Evolutionary conservation across 352 stramenopile species (phyloP).

Genomic region (Phytophthora rubi): DNA sequence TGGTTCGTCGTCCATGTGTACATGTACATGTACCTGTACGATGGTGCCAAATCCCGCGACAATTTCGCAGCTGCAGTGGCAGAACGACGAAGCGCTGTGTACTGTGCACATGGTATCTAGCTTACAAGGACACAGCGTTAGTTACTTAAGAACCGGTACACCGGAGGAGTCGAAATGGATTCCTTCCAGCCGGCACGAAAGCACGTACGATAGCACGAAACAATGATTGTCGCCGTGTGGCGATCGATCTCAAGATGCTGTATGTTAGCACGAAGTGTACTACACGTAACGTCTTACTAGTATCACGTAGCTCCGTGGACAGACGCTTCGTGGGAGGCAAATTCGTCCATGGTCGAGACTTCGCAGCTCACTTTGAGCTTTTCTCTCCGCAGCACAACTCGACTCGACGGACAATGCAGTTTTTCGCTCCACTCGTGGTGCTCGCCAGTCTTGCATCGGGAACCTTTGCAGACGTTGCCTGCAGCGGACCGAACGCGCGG

Average conservation of each 20-base stretch:
- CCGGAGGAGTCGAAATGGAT: not conserved
- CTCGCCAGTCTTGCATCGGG: slow-evolving; percentile 4
- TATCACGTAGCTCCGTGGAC: not conserved
- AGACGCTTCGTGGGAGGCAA: not conserved
- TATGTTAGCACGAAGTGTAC: not conserved
- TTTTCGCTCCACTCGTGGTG: not conserved
- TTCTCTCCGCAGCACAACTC: not conserved
- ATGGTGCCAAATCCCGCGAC: not conserved
- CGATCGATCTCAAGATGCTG: not conserved
- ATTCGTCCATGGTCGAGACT: not conserved
- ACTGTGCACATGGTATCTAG: no score
- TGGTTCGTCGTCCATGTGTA: no score
- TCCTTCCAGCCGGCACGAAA: not conserved
- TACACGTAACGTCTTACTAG: not conserved
- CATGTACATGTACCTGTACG: no score
- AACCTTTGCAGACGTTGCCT: slow-evolving; percentile 1
- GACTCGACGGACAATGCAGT: not conserved
- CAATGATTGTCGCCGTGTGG: not conserved
- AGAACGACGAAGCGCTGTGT: not conserved
- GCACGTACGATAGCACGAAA: not conserved
- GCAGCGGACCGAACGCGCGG: slow-evolving; percentile 13
- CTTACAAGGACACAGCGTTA: no score
- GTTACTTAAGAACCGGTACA: no score
- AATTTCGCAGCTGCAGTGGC: not conserved
- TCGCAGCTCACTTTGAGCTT: slow-evolving; percentile 10